A percentile compares a stretch with the other conserved stretches of the same genome.
phyloP scores from a whole-genome alignment of 768 basidiomycete species.

The Suillus luteus region DNA sequence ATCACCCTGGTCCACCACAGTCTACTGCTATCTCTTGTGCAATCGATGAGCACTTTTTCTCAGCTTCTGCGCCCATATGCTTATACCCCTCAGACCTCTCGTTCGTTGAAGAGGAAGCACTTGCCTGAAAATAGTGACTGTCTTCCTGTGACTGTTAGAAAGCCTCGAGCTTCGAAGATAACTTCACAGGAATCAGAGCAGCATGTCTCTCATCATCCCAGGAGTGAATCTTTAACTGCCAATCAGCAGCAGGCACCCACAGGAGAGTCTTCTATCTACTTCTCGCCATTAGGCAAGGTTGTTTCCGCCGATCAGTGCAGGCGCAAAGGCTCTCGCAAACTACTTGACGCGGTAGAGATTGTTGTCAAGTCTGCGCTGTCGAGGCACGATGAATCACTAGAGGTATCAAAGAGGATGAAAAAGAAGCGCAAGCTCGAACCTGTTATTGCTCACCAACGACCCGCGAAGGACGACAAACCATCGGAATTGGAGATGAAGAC shows the following conservation, averaged over 20 bases:
- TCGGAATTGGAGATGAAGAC: background rate
- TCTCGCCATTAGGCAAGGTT: background rate
- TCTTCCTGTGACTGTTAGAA: slow-evolving; percentile 5
- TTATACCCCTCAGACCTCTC: slow-evolving; percentile 18
- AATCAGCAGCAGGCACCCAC: background rate
- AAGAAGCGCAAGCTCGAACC: background rate
- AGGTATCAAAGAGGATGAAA: background rate
- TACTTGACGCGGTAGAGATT: slow-evolving; percentile 25
- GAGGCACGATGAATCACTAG: background rate
- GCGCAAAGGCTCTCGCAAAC: slow-evolving; percentile 11
- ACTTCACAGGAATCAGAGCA: slow-evolving; percentile 11
- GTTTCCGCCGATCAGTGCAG: background rate
- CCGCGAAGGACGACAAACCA: slow-evolving; percentile 1
- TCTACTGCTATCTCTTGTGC: background rate
- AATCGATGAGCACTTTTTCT: slow-evolving; percentile 4
- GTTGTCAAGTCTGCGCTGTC: slow-evolving; percentile 3
- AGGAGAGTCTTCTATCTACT: background rate
- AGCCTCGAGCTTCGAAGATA: background rate
- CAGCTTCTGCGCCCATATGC: slow-evolving; percentile 19
- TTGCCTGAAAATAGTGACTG: background rate
- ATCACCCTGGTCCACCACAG: background rate
- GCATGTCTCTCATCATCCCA: background rate
- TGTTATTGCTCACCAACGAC: background rate
- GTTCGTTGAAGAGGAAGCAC: background rate
- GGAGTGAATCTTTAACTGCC: background rate